These are phyloP conservation scores for Aspergillus intermedius DNA, from an alignment of 2,329 filamentous ascomycete genomes.

Conservation along the genomic window DNA sequence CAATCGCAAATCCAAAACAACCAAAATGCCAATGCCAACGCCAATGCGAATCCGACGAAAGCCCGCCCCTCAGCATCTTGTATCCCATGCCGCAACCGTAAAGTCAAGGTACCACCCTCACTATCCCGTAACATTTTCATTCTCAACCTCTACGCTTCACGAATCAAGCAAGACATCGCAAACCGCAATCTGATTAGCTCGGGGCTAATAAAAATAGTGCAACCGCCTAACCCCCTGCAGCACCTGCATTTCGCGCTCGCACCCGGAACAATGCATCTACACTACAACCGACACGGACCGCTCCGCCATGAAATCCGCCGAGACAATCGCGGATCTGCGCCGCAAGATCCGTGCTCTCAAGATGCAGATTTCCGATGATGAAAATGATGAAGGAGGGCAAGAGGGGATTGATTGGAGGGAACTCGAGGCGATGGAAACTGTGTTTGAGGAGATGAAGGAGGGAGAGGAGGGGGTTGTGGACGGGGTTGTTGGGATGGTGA, in stretches of 20 bases:
- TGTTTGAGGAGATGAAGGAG: no score
- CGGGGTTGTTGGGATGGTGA: no score
- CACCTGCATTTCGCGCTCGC: conserved; percentile 10
- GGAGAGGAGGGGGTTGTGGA: no score
- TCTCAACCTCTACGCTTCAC: not conserved
- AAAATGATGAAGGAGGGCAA: not conserved
- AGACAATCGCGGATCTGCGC: conserved; percentile 11
- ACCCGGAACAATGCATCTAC: conserved; percentile 11
- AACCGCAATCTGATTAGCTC: no score
- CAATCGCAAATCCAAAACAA: not conserved
- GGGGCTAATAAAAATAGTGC: conserved; percentile 4
- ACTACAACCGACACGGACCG: conserved; percentile 9
- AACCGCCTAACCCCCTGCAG: conserved; percentile 12
- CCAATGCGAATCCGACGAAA: not conserved
- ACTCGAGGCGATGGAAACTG: no score
- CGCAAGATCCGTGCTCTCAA: conserved; percentile 3
- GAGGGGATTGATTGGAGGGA: no score
- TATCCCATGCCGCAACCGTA: conserved; percentile 1
- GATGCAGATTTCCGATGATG: not conserved
- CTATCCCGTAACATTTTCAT: not conserved
- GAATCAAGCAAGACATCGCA: not conserved
- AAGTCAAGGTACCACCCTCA: not conserved
- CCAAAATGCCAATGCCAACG: not conserved
- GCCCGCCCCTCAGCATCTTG: not conserved
- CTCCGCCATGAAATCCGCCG: conserved; percentile 12